Conservation (phyloP, 768 basidiomycete species). For the Lanmaoa rubissima region DNA sequence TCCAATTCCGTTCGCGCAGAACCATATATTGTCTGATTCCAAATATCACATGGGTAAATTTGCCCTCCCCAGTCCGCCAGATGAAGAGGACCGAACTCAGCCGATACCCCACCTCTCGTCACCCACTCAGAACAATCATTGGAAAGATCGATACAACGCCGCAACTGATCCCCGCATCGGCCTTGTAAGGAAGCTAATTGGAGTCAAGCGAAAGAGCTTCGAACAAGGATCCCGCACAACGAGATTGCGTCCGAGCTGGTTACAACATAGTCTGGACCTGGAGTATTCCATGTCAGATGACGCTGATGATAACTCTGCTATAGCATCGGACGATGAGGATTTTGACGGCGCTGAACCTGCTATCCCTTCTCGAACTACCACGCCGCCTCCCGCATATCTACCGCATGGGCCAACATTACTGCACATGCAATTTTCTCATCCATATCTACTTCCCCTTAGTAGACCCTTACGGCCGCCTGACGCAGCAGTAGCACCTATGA, state of each 20-base stretch:
- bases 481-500: slow-evolving; percentile 46
- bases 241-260: slow-evolving; percentile 44
- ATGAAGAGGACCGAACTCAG: slow-evolving; percentile 43
- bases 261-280: slow-evolving; percentile 49
- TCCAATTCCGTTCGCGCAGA: slow-evolving; percentile 69
- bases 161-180: slow-evolving; percentile 73
- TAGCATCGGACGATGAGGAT: slow-evolving; percentile 41
- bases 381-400: slow-evolving; percentile 69
- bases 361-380: slow-evolving; percentile 52
- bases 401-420: slow-evolving; percentile 69
- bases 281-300: slow-evolving; percentile 32
- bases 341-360: slow-evolving; percentile 28
- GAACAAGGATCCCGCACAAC: slow-evolving; percentile 36
- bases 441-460: slow-evolving; percentile 58
- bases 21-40: slow-evolving; percentile 61
- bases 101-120: slow-evolving; percentile 20
- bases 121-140: slow-evolving; percentile 32
- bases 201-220: slow-evolving; percentile 63
- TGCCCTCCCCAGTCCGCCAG: slow-evolving; percentile 60
- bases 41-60: slow-evolving; percentile 80
- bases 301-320: slow-evolving; percentile 39
- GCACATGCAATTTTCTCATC: slow-evolving; percentile 66
- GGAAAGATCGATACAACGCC: slow-evolving; percentile 54
- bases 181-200: slow-evolving; percentile 64
- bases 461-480: slow-evolving; percentile 60